A percentile compares a stretch with the other conserved stretches of the same genome.
These are phyloP conservation scores for Sclerotinia sclerotiorum DNA, from an alignment of 2,329 filamentous ascomycete species.

Conservation along the genomic window DNA sequence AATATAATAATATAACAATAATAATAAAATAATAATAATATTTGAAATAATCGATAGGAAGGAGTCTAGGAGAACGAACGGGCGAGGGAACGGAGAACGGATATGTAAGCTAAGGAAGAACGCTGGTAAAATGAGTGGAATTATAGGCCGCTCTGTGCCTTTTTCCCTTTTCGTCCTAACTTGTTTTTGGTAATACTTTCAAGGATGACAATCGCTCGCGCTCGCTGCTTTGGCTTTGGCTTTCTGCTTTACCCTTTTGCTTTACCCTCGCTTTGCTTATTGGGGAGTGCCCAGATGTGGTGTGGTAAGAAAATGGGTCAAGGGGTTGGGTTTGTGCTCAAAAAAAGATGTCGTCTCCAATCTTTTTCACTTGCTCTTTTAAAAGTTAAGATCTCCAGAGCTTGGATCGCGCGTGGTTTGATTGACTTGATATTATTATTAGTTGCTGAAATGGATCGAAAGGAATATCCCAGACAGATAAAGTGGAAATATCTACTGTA, in stretches of 20 bases:
- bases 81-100: not conserved
- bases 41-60: not conserved
- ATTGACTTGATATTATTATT: too few species aligned
- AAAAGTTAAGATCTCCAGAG: not conserved
- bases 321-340: conserved; percentile 14
- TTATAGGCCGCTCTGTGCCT: not conserved
- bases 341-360: conserved; percentile 10
- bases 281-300: not conserved
- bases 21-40: not conserved
- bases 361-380: conserved; percentile 16
- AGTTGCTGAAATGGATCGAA: not conserved
- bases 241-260: conserved; percentile 7
- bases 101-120: conserved; percentile 5
- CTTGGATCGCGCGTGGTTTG: not conserved
- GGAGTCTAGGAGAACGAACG: not conserved
- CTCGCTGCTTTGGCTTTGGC: conserved; percentile 13
- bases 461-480: not conserved
- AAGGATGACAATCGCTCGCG: not conserved
- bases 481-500: not conserved
- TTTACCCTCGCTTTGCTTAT: conserved; percentile 12
- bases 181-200: conserved; percentile 5
- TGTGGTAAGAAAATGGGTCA: conserved; percentile 20
- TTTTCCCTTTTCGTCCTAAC: not conserved
- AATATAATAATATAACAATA: not conserved
- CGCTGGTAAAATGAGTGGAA: conserved; percentile 6